Percentiles rank a stretch among this genome's conserved stretches.
These are phyloP conservation scores for Mycena polygramma DNA, from an alignment of 768 basidiomycete species.

Conservation along the genomic window DNA sequence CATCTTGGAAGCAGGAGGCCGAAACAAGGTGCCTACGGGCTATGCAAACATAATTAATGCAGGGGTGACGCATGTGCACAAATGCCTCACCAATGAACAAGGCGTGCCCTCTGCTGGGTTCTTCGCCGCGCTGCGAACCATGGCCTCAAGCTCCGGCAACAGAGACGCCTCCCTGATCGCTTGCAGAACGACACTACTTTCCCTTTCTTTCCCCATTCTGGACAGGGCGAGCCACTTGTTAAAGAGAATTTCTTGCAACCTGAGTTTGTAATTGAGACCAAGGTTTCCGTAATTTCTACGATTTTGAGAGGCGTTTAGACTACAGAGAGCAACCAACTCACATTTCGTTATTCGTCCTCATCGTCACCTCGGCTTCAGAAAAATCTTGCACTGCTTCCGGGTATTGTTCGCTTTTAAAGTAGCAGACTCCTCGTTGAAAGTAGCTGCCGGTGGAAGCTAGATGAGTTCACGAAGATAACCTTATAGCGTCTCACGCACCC, in stretches of 20 bases:
- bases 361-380: conserved; percentile 31
- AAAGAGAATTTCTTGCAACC: conserved; percentile 29
- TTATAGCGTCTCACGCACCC: conserved; percentile 53
- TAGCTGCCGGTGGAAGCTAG: conserved; percentile 22
- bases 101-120: not conserved
- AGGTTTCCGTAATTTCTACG: conserved; percentile 36
- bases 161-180: conserved; percentile 9
- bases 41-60: conserved; percentile 1
- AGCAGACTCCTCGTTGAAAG: conserved; percentile 37
- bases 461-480: not conserved
- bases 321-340: conserved; percentile 1
- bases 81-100: conserved; percentile 18
- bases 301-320: not conserved
- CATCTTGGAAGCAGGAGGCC: conserved; percentile 31
- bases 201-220: conserved; percentile 16
- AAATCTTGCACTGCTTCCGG: conserved; percentile 36
- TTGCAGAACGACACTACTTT: conserved; percentile 16
- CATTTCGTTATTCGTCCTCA: conserved; percentile 38
- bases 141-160: not conserved
- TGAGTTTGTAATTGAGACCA: conserved; percentile 38
- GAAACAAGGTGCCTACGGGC: conserved; percentile 37
- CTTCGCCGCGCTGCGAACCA: not conserved
- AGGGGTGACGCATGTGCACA: not conserved
- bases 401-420: conserved; percentile 27
- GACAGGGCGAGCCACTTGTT: conserved; percentile 33